Evolutionary conservation across 1,284 basidiomycete species (phyloP).

Genomic region (Cryptococcus sp.): DNA sequence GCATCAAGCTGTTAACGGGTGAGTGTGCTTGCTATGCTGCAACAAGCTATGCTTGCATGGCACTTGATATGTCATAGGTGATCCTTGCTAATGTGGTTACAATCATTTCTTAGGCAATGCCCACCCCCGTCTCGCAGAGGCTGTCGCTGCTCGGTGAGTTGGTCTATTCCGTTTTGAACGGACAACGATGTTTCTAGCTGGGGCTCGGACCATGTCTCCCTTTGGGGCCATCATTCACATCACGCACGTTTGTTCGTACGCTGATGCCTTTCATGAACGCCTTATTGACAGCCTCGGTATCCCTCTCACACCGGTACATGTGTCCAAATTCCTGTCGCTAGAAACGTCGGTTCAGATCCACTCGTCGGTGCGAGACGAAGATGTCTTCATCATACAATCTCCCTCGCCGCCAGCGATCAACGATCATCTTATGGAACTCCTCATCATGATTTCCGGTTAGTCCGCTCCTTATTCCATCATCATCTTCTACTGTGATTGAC

Average conservation of each 20-base stretch:
- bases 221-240: too few species aligned
- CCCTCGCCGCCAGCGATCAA: conserved; percentile 53
- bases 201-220: too few species aligned
- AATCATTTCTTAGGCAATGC: conserved; percentile 72
- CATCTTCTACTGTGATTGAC: neutral
- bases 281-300: conserved; percentile 73
- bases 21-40: conserved; percentile 35
- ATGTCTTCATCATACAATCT: conserved; percentile 92
- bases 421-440: conserved; percentile 58
- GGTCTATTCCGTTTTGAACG: neutral
- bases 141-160: conserved; percentile 90
- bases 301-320: conserved; percentile 82
- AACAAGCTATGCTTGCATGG: neutral
- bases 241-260: too few species aligned
- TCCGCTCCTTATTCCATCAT: neutral
- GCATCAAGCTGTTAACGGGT: conserved; percentile 91
- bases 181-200: neutral
- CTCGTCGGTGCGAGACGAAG: conserved; percentile 94
- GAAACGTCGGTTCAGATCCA: conserved; percentile 91
- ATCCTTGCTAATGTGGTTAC: conserved; percentile 2
- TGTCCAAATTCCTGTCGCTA: conserved; percentile 94
- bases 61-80: neutral
- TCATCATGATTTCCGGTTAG: conserved; percentile 57
- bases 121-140: conserved; percentile 93
- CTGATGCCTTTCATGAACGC: too few species aligned